Evolutionary conservation across 2,329 filamentous ascomycete species (phyloP).

Genomic region (Sporothrix schenckii): DNA sequence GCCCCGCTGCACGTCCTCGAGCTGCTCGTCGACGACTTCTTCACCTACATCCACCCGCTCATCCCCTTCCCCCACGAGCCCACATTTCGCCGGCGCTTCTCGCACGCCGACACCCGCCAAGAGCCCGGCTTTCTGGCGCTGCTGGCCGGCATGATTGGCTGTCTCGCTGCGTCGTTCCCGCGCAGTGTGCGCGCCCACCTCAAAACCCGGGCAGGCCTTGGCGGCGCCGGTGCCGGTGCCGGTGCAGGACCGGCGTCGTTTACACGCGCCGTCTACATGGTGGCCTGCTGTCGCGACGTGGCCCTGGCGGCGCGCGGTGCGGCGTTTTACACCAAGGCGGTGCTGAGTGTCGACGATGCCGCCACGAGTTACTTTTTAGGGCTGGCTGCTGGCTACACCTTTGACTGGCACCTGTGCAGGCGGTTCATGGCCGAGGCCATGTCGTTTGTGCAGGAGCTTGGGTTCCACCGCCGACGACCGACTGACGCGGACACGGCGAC

Average conservation of each 20-base stretch:
- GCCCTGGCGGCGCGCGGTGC: conserved; percentile 68
- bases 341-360: conserved; percentile 57
- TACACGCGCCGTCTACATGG: conserved; percentile 68
- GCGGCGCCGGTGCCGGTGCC: background rate
- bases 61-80: conserved; percentile 79
- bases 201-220: conserved; percentile 49
- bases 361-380: conserved; percentile 77
- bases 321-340: conserved; percentile 52
- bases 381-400: conserved; percentile 66
- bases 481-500: background rate
- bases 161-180: conserved; percentile 75
- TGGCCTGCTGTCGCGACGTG: conserved; percentile 71
- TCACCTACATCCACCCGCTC: conserved; percentile 78
- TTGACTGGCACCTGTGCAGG: conserved; percentile 67
- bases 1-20: conserved; percentile 69
- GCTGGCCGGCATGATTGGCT: conserved; percentile 72
- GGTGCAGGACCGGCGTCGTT: conserved; percentile 59
- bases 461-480: conserved; percentile 60
- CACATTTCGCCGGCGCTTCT: conserved; percentile 71
- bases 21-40: conserved; percentile 77
- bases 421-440: conserved; percentile 74
- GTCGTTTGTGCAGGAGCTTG: conserved; percentile 68
- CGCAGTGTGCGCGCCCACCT: conserved; percentile 70
- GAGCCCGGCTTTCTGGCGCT: conserved; percentile 70
- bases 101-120: conserved; percentile 65